Percentiles rank a stretch among this genome's conserved stretches.
Evolutionary conservation across 2,329 filamentous ascomycete genomes (phyloP).

Genomic region (Diaporthe longicolla): DNA sequence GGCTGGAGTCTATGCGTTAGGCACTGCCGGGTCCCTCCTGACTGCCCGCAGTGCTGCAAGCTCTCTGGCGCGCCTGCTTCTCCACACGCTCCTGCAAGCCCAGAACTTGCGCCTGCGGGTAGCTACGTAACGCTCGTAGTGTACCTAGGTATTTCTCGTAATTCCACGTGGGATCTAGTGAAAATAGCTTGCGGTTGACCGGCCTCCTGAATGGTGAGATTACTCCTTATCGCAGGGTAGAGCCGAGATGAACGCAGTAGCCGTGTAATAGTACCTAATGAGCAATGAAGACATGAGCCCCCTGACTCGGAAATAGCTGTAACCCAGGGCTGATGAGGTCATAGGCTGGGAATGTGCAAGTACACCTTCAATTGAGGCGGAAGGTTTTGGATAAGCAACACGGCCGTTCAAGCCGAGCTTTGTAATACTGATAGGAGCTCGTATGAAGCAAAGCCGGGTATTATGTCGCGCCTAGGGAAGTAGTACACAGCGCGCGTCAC

Average conservation of each 20-base stretch:
- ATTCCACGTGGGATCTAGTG: conserved; percentile 14
- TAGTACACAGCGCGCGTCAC: background rate
- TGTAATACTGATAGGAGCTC: too few relatives aligned
- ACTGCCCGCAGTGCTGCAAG: background rate
- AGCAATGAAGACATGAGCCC: conserved; percentile 24
- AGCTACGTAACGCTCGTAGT: background rate
- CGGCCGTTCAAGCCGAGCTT: background rate
- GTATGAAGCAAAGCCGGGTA: too few relatives aligned
- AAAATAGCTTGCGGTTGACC: conserved; percentile 3
- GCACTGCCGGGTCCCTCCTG: background rate
- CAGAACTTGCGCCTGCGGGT: background rate
- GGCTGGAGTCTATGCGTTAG: conserved; percentile 7
- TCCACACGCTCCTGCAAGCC: conserved; percentile 6
- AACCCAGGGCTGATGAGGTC: background rate
- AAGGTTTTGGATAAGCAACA: background rate
- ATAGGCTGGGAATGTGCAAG: background rate
- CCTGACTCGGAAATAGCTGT: conserved; percentile 16
- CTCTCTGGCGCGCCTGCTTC: background rate
- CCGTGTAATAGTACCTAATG: background rate
- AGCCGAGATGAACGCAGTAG: conserved; percentile 33
- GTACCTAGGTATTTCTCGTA: too few relatives aligned
- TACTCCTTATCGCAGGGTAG: conserved; percentile 14
- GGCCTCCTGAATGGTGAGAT: conserved; percentile 35
- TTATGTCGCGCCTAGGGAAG: background rate
- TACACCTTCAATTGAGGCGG: background rate